A percentile compares a stretch with the other conserved stretches of the same genome.
These are phyloP conservation scores for Cryptosporidium bovis DNA, from an alignment of 169 alveolate species.

Conservation along the genomic window DNA sequence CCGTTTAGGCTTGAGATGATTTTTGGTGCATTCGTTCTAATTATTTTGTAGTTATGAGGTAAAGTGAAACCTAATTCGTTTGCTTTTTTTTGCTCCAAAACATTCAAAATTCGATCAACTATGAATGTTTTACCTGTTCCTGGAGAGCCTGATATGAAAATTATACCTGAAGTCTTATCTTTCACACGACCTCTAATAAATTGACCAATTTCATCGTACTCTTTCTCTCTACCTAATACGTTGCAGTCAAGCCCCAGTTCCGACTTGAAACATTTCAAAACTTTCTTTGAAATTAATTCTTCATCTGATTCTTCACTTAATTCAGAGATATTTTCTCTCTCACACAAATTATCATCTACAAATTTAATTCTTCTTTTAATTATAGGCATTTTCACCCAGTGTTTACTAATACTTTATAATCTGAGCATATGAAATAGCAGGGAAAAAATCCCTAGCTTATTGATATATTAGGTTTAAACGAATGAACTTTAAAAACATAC, in stretches of 20 bases:
- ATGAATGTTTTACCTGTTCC: constrained; percentile 70
- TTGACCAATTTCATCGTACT: constrained; percentile 23
- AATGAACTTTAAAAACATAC: background rate
- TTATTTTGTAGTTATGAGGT: constrained; percentile 15
- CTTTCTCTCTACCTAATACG: constrained; percentile 34
- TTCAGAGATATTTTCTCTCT: too few species aligned
- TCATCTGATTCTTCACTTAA: too few species aligned
- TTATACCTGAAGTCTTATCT: constrained; percentile 12
- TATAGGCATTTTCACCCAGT: too few species aligned
- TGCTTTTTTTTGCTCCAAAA: constrained; percentile 9
- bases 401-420: too few species aligned
- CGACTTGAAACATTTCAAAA: constrained; percentile 39
- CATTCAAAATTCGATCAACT: constrained; percentile 23
- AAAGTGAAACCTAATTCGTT: background rate
- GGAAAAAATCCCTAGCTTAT: too few species aligned
- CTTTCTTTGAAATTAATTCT: background rate
- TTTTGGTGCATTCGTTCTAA: constrained; percentile 68
- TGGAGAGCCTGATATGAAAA: constrained; percentile 65
- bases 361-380: too few species aligned
- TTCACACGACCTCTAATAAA: constrained; percentile 3
- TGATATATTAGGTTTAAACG: too few species aligned
- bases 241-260: constrained; percentile 20
- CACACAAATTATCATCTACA: too few species aligned
- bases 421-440: too few species aligned
- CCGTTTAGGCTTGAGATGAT: constrained; percentile 22